A percentile compares a stretch with the other conserved stretches of the same genome.
Conservation (phyloP, 352 stramenopile species). For the Globisporangium abappressorium region DNA sequence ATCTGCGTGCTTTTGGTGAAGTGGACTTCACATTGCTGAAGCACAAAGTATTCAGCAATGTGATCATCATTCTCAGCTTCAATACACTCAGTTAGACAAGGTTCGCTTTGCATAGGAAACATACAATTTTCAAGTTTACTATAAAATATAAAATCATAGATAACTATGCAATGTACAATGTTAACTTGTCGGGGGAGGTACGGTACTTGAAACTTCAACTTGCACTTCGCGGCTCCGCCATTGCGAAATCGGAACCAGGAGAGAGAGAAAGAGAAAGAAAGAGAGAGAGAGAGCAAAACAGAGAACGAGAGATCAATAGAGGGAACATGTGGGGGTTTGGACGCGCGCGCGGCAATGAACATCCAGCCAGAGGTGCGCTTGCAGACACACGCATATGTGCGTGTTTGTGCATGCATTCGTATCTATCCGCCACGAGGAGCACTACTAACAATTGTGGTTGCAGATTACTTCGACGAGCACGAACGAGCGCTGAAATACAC, state of each 20-base stretch:
- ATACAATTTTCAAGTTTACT: too few species aligned
- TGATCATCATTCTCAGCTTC: not conserved
- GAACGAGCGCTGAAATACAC: slow-evolving; percentile 1
- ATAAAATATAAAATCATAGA: not conserved
- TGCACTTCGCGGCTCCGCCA: not conserved
- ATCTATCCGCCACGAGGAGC: not conserved
- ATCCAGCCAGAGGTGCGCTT: not conserved
- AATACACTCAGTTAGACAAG: not conserved
- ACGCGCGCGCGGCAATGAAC: not conserved
- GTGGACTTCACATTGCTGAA: not conserved
- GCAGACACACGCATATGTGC: not conserved
- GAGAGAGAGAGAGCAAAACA: too few species aligned
- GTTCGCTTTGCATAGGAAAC: too few species aligned
- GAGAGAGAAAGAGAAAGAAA: not conserved
- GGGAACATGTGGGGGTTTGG: slow-evolving; percentile 10
- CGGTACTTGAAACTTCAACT: slow-evolving; percentile 21
- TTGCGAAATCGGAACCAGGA: slow-evolving; percentile 7
- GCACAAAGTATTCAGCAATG: not conserved
- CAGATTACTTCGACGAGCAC: slow-evolving; percentile 8
- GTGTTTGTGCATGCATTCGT: not conserved
- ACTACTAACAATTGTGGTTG: not conserved
- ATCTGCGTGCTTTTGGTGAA: not conserved
- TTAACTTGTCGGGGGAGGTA: slow-evolving; percentile 1
- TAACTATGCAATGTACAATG: not conserved
- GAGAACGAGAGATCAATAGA: not conserved